phyloP scores from a whole-genome alignment of 1,284 basidiomycete species.

The Xerocomus amazonicus region DNA sequence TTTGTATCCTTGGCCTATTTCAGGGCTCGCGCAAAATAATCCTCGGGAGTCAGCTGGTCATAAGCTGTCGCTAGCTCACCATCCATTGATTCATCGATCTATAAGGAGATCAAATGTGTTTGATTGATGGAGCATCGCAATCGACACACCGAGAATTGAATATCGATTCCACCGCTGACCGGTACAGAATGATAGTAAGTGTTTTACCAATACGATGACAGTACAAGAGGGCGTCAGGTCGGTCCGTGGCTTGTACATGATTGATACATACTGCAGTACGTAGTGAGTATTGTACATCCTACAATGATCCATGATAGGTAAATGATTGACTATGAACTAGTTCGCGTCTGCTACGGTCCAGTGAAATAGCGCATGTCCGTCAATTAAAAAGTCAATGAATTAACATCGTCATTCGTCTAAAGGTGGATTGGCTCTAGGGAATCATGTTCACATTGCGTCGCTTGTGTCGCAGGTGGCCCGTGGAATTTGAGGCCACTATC shows the following conservation, averaged over 20 bases:
- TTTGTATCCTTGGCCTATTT: slow-evolving; percentile 15
- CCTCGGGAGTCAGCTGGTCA: slow-evolving; percentile 10
- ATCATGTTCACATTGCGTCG: neutral
- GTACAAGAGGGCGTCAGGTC: neutral
- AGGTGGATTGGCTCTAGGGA: neutral
- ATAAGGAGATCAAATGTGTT: no score
- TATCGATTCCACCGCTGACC: no score
- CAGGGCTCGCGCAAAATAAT: slow-evolving; percentile 12
- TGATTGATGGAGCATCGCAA: neutral
- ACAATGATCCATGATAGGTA: slow-evolving; percentile 3
- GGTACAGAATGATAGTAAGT: no score
- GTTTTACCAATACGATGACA: no score
- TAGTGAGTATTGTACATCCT: neutral
- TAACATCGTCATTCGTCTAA: neutral
- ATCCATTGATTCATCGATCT: neutral
- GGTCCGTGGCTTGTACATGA: neutral
- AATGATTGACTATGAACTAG: neutral
- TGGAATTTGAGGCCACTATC: neutral
- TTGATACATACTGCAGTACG: slow-evolving; percentile 2
- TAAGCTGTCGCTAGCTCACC: slow-evolving; percentile 6
- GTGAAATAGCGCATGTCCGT: neutral
- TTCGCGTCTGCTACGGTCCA: neutral
- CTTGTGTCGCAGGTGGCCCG: neutral
- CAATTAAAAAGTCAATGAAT: neutral
- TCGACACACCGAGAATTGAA: neutral